These are phyloP conservation scores for Phyllostachys edulis DNA, from an alignment of 176 grass and related monocot genomes.

Conservation along the genomic window DNA sequence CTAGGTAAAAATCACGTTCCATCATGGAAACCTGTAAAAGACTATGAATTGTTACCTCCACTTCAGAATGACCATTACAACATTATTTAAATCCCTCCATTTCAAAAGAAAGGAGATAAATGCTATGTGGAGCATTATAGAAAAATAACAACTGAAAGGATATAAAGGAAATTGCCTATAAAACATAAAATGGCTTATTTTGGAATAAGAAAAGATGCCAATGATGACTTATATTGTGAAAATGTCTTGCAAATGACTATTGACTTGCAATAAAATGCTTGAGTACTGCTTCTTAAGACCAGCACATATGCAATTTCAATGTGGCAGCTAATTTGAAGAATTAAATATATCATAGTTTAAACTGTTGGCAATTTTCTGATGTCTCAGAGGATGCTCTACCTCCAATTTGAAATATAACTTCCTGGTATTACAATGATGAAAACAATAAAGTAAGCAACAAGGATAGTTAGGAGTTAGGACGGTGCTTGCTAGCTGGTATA, in stretches of 20 bases:
- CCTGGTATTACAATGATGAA: background rate
- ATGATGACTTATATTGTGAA: background rate
- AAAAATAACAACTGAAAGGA: background rate
- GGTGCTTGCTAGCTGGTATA: background rate
- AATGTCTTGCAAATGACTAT: slow-evolving; percentile 5
- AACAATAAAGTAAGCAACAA: background rate
- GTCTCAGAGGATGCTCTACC: background rate
- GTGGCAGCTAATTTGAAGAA: background rate
- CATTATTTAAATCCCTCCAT: slow-evolving; percentile 6
- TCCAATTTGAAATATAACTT: background rate
- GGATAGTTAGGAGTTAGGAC: slow-evolving; percentile 1
- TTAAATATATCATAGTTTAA: background rate
- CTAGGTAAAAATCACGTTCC: slow-evolving; percentile 99
- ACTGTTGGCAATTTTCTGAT: slow-evolving; percentile 8
- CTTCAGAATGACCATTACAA: background rate
- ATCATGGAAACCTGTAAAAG: slow-evolving; percentile 93
- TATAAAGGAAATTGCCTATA: slow-evolving; percentile 11
- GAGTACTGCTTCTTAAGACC: background rate
- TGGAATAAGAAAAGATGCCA: background rate
- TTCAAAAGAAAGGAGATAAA: background rate
- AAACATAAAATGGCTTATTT: background rate
- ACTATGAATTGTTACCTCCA: slow-evolving; percentile 23
- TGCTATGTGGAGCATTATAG: background rate
- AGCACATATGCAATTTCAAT: slow-evolving; percentile 19
- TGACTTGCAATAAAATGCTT: background rate